Conservation (phyloP, 345 rosid species). For the Populus deltoides region DNA sequence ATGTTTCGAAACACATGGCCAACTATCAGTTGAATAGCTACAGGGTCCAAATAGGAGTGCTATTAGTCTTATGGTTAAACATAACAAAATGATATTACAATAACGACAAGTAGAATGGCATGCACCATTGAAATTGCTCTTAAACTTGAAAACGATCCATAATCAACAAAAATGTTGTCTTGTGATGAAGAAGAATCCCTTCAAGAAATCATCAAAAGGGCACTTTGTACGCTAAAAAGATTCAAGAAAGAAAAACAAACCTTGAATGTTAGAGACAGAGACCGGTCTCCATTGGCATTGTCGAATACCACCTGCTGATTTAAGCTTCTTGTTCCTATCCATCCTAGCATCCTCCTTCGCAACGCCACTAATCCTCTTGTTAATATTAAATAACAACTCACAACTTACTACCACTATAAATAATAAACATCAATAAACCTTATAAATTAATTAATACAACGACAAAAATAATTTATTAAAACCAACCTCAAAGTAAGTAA, state of each 20-base stretch:
- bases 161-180: no score
- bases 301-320: constrained; percentile 22
- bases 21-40: neutral
- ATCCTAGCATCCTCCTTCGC: neutral
- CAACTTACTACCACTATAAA: neutral
- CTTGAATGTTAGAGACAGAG: constrained; percentile 40
- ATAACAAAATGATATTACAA: neutral
- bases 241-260: constrained; percentile 29
- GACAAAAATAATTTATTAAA: neutral
- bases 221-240: neutral
- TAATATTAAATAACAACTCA: neutral
- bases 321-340: constrained; percentile 39
- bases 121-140: neutral
- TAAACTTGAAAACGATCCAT: no score
- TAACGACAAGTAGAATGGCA: neutral
- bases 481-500: constrained; percentile 38
- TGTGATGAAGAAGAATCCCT: neutral
- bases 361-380: neutral
- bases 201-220: neutral
- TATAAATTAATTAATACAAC: neutral
- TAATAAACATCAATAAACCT: neutral
- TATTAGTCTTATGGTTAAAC: neutral
- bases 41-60: neutral
- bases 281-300: constrained; percentile 50
- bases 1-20: neutral